Evolutionary conservation across 768 basidiomycete genomes (phyloP), one percentile per base, ranked within the genome.

Genomic region (Termitomyces sp.): DNA sequence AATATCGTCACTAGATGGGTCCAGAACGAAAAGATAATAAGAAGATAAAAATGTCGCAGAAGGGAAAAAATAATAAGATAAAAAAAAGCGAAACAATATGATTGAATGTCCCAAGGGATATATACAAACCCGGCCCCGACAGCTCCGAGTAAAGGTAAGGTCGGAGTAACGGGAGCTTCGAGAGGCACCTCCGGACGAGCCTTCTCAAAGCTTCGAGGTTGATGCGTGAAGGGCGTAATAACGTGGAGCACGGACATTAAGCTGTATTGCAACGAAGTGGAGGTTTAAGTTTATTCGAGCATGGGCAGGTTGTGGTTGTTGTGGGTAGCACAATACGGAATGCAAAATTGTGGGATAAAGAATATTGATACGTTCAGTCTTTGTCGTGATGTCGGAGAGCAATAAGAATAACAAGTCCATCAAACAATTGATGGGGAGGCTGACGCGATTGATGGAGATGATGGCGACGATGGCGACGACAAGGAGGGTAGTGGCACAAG

Each of bases 321-420:
- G 43, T 42, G 50, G 58, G 51, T 54, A 51, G 52, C 58, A 46
- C 51, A 46, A 35, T 42, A 28, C 41, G 49, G 34, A 9, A 42
- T 57, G 38, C 30, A 51, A 28, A 14, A 34, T 4, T n/a, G 51
- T 32, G 32, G 28, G 43, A 32, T 45, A 19, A 45, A 43, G 21
- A 41, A n/a, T 50, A 50, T 52, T 53, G 58, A 26, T 55, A 55
- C 34, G 32, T 45, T 40, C 48, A 47, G 51, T 49, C 40, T 35
- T 46, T 32, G 50, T 53, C 43, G 28, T 55, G 17, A 53, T 22
- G 53, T 45, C 53, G 58, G 51, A 61, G 57, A 61, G 58, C 49
- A 59, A 63, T 63, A 63, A 63, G 52, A 53, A 63, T 63, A 63
- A 58, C 41, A 45, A 54, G 37, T 44, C 42, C 56, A 62, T 63